These are phyloP conservation scores for Bipolaris cookei DNA, from an alignment of 2,329 filamentous ascomycete species.

Conservation along the genomic window DNA sequence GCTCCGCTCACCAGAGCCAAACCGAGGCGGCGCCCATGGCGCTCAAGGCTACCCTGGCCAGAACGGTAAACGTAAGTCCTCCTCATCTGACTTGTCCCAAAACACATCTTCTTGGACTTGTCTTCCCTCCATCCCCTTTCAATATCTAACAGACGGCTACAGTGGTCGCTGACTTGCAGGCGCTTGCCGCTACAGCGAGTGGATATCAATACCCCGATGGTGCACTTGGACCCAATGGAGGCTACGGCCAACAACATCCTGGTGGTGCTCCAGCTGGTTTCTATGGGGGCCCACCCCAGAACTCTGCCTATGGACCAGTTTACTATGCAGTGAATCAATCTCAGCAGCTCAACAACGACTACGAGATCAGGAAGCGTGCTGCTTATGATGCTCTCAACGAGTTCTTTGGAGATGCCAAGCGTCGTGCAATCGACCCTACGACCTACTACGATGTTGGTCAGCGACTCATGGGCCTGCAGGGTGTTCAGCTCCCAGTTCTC, in stretches of 20 bases:
- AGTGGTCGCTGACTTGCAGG: constrained; percentile 57
- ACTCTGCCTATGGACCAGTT: constrained; percentile 68
- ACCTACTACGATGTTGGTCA: constrained; percentile 94
- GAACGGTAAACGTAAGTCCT: constrained; percentile 50
- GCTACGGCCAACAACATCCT: constrained; percentile 59
- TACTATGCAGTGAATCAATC: constrained; percentile 76
- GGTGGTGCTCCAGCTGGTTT: constrained; percentile 55
- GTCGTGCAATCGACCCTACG: constrained; percentile 83
- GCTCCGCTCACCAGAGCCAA: constrained; percentile 67
- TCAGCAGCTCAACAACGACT: constrained; percentile 70
- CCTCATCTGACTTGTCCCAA: constrained; percentile 8
- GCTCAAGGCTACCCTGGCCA: constrained; percentile 45
- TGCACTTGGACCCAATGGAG: constrained; percentile 44
- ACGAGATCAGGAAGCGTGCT: constrained; percentile 77
- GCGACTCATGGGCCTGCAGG: constrained; percentile 81
- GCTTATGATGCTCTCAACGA: constrained; percentile 89
- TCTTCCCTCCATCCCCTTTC: constrained; percentile 26
- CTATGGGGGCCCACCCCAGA: constrained; percentile 62
- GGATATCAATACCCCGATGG: constrained; percentile 57
- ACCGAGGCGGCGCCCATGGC: constrained; percentile 51
- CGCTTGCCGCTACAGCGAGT: constrained; percentile 57
- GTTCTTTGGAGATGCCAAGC: constrained; percentile 92
- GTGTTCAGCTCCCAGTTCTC: constrained; percentile 61
- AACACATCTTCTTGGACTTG: neutral
- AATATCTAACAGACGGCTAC: constrained; percentile 44